Evolutionary conservation across 352 stramenopile species (phyloP).

Genomic region (Phytopythium aichiense): DNA sequence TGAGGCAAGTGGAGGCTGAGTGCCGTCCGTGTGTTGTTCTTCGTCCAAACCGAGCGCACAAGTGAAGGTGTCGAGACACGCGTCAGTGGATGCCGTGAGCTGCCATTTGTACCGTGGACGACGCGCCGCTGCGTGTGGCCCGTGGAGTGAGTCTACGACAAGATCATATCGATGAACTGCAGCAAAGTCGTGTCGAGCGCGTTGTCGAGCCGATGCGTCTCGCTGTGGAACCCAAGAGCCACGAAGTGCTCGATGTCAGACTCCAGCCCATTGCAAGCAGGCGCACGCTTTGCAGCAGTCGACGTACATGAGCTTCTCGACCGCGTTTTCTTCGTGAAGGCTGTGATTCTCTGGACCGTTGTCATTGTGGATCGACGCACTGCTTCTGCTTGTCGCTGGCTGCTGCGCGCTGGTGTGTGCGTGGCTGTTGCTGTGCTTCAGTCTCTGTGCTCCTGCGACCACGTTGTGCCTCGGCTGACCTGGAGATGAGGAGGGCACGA

Average conservation of each 20-base stretch:
- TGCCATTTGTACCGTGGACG: neutral
- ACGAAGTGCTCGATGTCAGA: neutral
- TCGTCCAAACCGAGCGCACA: neutral
- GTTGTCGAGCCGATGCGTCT: constrained; percentile 43
- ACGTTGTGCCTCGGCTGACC: neutral
- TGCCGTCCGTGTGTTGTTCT: neutral
- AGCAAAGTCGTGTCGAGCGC: constrained; percentile 44
- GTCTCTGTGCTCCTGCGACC: neutral
- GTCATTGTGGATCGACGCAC: no score
- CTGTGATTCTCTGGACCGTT: neutral
- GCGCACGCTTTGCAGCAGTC: neutral
- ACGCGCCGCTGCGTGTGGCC: neutral
- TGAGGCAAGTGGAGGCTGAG: constrained; percentile 14
- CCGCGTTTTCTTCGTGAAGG: neutral
- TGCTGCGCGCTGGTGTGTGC: neutral
- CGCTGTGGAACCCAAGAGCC: constrained; percentile 10
- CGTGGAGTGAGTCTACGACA: constrained; percentile 20
- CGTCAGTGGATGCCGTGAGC: neutral
- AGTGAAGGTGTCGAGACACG: neutral
- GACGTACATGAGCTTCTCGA: constrained; percentile 2
- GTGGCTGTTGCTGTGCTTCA: neutral
- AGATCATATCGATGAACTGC: constrained; percentile 65
- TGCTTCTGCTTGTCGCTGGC: neutral
- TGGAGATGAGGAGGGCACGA: neutral
- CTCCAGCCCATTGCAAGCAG: neutral